Evolutionary conservation across 768 basidiomycete genomes (phyloP).

Genomic region (Gymnopilus dilepis): DNA sequence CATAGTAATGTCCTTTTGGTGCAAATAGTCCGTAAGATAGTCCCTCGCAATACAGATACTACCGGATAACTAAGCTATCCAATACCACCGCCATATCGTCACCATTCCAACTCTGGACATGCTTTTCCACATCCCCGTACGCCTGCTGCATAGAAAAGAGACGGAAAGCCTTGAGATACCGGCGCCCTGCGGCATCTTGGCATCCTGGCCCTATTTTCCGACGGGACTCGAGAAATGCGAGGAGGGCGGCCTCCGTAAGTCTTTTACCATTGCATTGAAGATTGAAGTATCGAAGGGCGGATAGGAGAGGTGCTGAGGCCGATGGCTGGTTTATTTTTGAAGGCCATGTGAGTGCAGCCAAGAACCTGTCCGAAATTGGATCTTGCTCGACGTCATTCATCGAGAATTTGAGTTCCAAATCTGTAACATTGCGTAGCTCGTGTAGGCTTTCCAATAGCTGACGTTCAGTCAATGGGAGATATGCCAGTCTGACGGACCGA

Average conservation of each 20-base stretch:
- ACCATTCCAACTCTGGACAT: slow-evolving; percentile 26
- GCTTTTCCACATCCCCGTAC: slow-evolving; percentile 25
- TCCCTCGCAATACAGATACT: background rate
- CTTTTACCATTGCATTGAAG: slow-evolving; percentile 42
- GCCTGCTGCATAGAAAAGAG: slow-evolving; percentile 36
- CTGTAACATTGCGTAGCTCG: slow-evolving; percentile 32
- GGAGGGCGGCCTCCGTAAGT: slow-evolving; percentile 30
- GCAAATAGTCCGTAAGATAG: background rate
- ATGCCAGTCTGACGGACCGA: slow-evolving; percentile 37
- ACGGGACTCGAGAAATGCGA: slow-evolving; percentile 40
- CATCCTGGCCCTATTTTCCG: slow-evolving; percentile 20
- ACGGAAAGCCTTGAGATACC: slow-evolving; percentile 30
- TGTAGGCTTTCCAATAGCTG: slow-evolving; percentile 38
- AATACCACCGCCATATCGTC: slow-evolving; percentile 35
- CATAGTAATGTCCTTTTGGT: background rate
- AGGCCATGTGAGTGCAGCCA: slow-evolving; percentile 23
- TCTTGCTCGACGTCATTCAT: slow-evolving; percentile 37
- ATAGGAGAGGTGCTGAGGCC: slow-evolving; percentile 22
- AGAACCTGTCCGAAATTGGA: slow-evolving; percentile 42
- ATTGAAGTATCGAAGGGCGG: slow-evolving; percentile 30
- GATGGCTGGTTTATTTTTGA: background rate
- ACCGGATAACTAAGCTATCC: slow-evolving; percentile 29
- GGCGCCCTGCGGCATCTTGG: background rate
- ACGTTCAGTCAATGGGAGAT: slow-evolving; percentile 43
- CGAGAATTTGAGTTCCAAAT: slow-evolving; percentile 41